Evolutionary conservation across 495 filamentous ascomycete genomes (phyloP), one percentile per base, ranked within the genome.

Genomic region (Xylaria curta): DNA sequence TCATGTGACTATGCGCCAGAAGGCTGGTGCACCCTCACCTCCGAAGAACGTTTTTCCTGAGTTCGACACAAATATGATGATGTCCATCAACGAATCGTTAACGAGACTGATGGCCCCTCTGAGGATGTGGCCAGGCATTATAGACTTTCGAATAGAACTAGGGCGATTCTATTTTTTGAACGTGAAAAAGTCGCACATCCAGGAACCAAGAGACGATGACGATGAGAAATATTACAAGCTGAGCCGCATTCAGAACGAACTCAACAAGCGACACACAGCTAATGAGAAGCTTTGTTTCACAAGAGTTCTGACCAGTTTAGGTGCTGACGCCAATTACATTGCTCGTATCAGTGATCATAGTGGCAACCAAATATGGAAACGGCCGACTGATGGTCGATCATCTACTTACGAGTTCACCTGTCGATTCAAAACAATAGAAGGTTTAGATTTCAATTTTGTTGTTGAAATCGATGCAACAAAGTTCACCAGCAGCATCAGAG

Each of bases 391-490:
- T 40, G 70, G 56, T 12, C 74, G 75, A 28, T 80, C 68, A 36
- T 78, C 87, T 4, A 71, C 78, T 2, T 92, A 91, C 71, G 85
- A 89, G 28, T 87, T 88, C 49, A 78, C 78, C 19, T 90, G 88
- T 69, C 75, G 60, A 33, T 31, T 65, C 10, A 69, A 61, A 10
- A 63, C 63, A 40, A 66, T 31, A 26, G 74, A 76, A 0, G 74
- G 72, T 17, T 24, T 63, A 0, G 58, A 71, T 10, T 76, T 76
- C 2, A 56, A 68, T 0, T 84, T 91, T 68, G 68, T 85, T 19
- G 79, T 92, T 8, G 81, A 83, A 3, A 78, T 91, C n/a, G 79
- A 88, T 74, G 81, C 79, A 4, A 74, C 76, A 8, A 66, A 49
- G 0, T 81, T 84, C 63, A 70, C 69, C 0, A 73, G 74, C 54